These are phyloP conservation scores for Ascochyta rabiei DNA, from an alignment of 2,329 filamentous ascomycete genomes.

Conservation along the genomic window DNA sequence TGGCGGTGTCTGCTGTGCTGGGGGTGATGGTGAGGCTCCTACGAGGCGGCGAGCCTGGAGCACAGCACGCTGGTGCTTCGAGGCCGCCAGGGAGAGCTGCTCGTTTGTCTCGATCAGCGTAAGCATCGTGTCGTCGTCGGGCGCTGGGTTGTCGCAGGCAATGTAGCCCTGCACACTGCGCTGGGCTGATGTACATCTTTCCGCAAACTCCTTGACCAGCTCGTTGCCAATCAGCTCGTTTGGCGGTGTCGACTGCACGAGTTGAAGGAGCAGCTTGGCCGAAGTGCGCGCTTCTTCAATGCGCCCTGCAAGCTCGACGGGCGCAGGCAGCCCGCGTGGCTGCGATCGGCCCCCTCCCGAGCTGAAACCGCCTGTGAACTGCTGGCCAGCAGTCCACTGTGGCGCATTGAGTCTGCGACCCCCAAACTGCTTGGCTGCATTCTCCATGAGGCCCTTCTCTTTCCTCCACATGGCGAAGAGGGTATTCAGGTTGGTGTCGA, in stretches of 20 bases:
- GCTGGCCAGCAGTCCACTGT: constrained; percentile 42
- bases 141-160: constrained; percentile 74
- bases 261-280: constrained; percentile 88
- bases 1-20: constrained; percentile 18
- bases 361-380: constrained; percentile 28
- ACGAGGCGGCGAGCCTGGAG: constrained; percentile 60
- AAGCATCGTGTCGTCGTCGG: constrained; percentile 93
- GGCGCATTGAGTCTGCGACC: constrained; percentile 54
- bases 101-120: constrained; percentile 95
- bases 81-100: constrained; percentile 80
- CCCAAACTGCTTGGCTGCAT: constrained; percentile 42
- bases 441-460: constrained; percentile 66
- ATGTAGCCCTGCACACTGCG: constrained; percentile 87
- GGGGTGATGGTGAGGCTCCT: constrained; percentile 36
- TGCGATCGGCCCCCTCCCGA: constrained; percentile 25
- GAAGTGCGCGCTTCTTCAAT: constrained; percentile 91
- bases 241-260: constrained; percentile 82
- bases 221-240: constrained; percentile 80
- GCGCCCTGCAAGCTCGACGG: constrained; percentile 78
- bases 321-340: constrained; percentile 60
- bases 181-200: constrained; percentile 81
- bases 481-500: constrained; percentile 74
- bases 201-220: constrained; percentile 89
- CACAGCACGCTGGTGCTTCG: constrained; percentile 82
- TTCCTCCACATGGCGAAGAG: constrained; percentile 87